Evolutionary conservation across 768 basidiomycete species (phyloP).

Genomic region (Clitopilus hobsonii): DNA sequence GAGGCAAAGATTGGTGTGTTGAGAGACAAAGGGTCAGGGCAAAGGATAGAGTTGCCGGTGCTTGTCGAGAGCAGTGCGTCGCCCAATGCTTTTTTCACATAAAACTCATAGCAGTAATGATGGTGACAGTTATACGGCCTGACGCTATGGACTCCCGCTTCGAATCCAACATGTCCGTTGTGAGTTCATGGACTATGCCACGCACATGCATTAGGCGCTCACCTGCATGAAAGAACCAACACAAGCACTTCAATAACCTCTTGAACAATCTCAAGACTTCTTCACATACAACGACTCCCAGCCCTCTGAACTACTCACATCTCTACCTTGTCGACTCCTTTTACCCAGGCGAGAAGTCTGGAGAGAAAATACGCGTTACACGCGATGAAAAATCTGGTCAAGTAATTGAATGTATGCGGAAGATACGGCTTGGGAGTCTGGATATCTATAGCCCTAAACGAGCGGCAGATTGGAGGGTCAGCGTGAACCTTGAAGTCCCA

Average conservation of each 20-base stretch:
- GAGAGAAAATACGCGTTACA: slow-evolving; percentile 78
- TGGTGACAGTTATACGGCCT: slow-evolving; percentile 59
- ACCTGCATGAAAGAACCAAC: slow-evolving; percentile 59
- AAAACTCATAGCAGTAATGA: slow-evolving; percentile 1
- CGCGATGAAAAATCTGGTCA: slow-evolving; percentile 67
- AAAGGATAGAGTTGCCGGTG: slow-evolving; percentile 66
- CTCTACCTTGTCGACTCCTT: slow-evolving; percentile 78
- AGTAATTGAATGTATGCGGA: slow-evolving; percentile 68
- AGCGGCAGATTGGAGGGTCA: slow-evolving; percentile 87
- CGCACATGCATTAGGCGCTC: neutral
- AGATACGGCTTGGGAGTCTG: slow-evolving; percentile 81
- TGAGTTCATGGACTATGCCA: slow-evolving; percentile 33
- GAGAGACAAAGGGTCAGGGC: slow-evolving; percentile 48
- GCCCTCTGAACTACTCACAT: slow-evolving; percentile 72
- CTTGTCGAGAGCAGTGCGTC: slow-evolving; percentile 80
- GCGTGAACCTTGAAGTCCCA: slow-evolving; percentile 88
- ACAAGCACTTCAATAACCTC: slow-evolving; percentile 79
- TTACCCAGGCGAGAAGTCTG: slow-evolving; percentile 40
- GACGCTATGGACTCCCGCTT: slow-evolving; percentile 66
- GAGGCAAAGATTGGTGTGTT: slow-evolving; percentile 88
- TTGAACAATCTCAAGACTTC: slow-evolving; percentile 77
- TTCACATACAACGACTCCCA: slow-evolving; percentile 40
- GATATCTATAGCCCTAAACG: slow-evolving; percentile 84
- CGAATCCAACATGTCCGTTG: slow-evolving; percentile 89
- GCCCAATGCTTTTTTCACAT: neutral